These are phyloP conservation scores for Cercophora newfieldiana DNA, from an alignment of 495 filamentous ascomycete genomes.

Conservation along the genomic window DNA sequence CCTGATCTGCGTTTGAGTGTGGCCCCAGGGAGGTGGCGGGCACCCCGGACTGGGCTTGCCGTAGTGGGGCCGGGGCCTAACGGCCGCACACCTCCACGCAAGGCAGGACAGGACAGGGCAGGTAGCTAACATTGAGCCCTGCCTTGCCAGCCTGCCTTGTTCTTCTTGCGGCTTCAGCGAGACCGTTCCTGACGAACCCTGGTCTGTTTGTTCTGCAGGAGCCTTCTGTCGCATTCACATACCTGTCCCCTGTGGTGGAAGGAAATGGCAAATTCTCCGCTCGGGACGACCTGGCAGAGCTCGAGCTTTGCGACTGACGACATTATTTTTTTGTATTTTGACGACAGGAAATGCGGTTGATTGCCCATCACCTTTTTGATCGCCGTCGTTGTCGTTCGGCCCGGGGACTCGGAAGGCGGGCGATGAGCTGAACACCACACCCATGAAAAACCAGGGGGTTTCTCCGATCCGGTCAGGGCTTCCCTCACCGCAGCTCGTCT, in stretches of 20 bases:
- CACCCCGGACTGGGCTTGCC: constrained; percentile 28
- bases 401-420: constrained; percentile 9
- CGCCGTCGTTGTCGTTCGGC: not conserved
- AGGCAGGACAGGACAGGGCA: not conserved
- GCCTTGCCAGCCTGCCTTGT: not conserved
- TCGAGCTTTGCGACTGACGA: not conserved
- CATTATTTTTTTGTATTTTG: not conserved
- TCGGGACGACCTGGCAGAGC: not conserved
- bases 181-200: constrained; percentile 4
- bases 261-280: constrained; percentile 9
- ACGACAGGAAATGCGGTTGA: not conserved
- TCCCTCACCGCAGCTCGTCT: not conserved
- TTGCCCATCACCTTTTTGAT: constrained; percentile 4
- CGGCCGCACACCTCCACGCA: constrained; percentile 3
- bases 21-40: constrained; percentile 17
- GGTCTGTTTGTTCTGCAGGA: constrained; percentile 6
- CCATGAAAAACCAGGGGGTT: not conserved
- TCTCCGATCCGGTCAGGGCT: constrained; percentile 3
- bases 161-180: not conserved
- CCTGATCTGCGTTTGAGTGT: constrained; percentile 36
- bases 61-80: constrained; percentile 14
- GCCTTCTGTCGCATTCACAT: not conserved
- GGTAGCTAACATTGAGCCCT: not conserved
- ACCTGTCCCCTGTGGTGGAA: not conserved
- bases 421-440: not conserved